These are phyloP conservation scores for Letharia lupina DNA, from an alignment of 495 filamentous ascomycete species.

Conservation along the genomic window DNA sequence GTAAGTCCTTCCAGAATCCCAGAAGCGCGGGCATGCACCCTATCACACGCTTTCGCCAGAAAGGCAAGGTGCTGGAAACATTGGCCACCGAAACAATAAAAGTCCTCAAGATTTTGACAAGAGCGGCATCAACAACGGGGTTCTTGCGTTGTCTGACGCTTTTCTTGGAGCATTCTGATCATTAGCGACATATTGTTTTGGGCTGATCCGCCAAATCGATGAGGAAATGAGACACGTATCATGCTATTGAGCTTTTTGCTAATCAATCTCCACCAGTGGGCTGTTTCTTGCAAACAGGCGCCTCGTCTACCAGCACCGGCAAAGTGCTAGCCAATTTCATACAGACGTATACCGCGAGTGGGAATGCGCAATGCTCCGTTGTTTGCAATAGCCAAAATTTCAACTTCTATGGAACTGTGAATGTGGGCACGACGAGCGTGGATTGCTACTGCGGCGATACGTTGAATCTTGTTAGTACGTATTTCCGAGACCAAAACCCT, in stretches of 20 bases:
- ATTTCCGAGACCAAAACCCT: not conserved
- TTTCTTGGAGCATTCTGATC: too few species aligned
- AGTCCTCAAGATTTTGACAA: not conserved
- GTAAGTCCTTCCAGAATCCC: not conserved
- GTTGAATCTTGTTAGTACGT: not conserved
- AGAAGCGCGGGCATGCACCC: not conserved
- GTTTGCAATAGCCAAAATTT: conserved; percentile 11
- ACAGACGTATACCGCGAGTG: conserved; percentile 2
- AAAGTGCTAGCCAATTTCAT: conserved; percentile 14
- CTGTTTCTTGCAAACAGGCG: conserved; percentile 12
- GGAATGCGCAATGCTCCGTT: conserved; percentile 6
- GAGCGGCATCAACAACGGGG: not conserved
- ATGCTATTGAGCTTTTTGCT: not conserved
- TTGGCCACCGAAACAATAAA: not conserved
- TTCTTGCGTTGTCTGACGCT: not conserved
- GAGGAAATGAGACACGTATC: not conserved
- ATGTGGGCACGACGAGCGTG: conserved; percentile 13
- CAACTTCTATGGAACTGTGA: conserved; percentile 11
- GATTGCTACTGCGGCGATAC: conserved; percentile 11
- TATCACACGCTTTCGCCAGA: not conserved
- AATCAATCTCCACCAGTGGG: not conserved
- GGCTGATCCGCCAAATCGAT: not conserved
- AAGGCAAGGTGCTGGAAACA: not conserved
- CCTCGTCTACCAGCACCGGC: conserved; percentile 4
- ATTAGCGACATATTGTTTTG: not conserved